A percentile compares a stretch with the other conserved stretches of the same genome.
phyloP scores from a whole-genome alignment of 106 monocot species.

The Posidonia australis region DNA sequence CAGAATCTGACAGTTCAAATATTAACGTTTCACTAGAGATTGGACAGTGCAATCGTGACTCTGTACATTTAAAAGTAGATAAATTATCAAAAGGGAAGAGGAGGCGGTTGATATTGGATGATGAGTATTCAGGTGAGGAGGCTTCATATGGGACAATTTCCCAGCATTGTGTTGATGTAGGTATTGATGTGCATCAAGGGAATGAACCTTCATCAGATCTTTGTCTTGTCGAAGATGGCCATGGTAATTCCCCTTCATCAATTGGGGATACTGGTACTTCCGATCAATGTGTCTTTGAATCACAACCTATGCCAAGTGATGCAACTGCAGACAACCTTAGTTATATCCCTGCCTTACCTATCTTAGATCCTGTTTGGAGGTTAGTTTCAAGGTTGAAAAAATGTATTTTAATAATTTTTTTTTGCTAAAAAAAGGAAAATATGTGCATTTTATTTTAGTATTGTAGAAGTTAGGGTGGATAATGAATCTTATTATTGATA shows the following conservation, averaged over 20 bases:
- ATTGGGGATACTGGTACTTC: background rate
- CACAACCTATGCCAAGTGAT: background rate
- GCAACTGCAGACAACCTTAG: background rate
- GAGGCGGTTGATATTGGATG: background rate
- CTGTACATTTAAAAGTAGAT: background rate
- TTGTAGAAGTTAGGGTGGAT: no score
- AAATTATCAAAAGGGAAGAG: background rate
- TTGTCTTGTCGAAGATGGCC: no score
- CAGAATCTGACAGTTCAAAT: background rate
- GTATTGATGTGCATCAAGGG: no score
- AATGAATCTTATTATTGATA: no score
- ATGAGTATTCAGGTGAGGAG: background rate
- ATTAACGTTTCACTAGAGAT: background rate
- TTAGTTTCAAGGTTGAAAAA: background rate
- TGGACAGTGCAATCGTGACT: no score
- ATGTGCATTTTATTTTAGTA: no score
- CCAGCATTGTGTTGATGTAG: no score
- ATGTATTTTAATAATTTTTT: no score
- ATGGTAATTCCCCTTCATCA: no score
- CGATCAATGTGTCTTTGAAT: background rate
- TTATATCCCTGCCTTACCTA: background rate
- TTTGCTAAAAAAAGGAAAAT: no score
- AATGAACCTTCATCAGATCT: no score
- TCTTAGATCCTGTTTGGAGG: constrained; percentile 8
- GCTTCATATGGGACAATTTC: no score